phyloP scores from a whole-genome alignment of 2,329 filamentous ascomycete genomes.

The Aspergillus tanneri region DNA sequence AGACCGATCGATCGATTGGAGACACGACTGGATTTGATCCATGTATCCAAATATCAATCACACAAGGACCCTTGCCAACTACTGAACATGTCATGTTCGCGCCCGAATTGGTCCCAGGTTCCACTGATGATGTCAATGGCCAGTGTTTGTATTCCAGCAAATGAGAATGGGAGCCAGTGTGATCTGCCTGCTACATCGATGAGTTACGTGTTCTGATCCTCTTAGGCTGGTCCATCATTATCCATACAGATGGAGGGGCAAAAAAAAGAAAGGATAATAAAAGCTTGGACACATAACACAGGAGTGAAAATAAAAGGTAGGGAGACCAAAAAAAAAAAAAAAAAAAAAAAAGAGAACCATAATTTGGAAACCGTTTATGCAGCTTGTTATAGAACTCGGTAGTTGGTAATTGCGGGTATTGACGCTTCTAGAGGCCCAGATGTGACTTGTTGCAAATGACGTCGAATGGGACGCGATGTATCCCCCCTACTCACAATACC shows the following conservation, averaged over 20 bases:
- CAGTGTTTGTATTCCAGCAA: conserved; percentile 20
- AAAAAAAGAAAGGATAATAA: background rate
- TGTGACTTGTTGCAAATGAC: conserved; percentile 19
- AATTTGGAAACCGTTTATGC: conserved; percentile 18
- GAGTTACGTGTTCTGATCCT: conserved; percentile 14
- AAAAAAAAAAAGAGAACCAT: conserved; percentile 6
- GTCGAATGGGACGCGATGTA: conserved; percentile 12
- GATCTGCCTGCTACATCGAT: conserved; percentile 8
- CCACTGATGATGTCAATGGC: conserved; percentile 28
- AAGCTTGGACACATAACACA: too few species aligned
- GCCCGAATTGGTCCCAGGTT: conserved; percentile 1
- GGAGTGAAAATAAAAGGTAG: too few species aligned
- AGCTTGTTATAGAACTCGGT: conserved; percentile 12
- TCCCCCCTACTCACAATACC: conserved; percentile 9
- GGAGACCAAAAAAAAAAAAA: conserved; percentile 1
- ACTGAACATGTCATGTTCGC: conserved; percentile 25
- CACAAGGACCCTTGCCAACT: conserved; percentile 13
- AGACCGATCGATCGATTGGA: conserved; percentile 25
- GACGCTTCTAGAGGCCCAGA: conserved; percentile 2
- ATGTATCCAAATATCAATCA: conserved; percentile 23
- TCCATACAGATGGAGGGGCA: background rate
- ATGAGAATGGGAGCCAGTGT: conserved; percentile 10
- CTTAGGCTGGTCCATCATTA: conserved; percentile 1
- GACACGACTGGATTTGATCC: conserved; percentile 15
- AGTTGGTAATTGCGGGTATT: conserved; percentile 7